Evolutionary conservation across 164 flowering plant genomes (phyloP), one percentile per base, ranked within the genome.

Genomic region (Piper longum): DNA sequence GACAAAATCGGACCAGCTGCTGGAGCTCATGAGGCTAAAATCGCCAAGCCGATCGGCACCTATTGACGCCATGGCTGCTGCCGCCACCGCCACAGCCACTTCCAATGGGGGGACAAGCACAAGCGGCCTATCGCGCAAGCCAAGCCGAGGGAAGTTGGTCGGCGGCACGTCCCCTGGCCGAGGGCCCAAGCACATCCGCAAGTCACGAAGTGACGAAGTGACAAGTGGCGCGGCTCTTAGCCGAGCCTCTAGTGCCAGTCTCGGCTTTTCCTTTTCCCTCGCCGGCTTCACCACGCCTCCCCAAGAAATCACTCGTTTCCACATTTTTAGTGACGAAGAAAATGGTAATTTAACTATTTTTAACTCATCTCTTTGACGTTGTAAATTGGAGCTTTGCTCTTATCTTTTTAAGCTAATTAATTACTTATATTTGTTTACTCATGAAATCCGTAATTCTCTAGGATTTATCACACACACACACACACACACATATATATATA

Each of bases 201-300:
- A 88, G 82, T 70, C 93, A 1, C 78, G 96, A 67, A 89, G 97
- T 18, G 98, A 92, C 3, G 93, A 84, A 54, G 63, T 82, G 16
- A 75, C 77, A 71, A 81, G 86, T 64, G 77, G 90, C 19, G 89
- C 98, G 0, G 91, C 96, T 2, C 76, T 93, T 19, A 93, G 98
- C 78, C 72, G 98, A 45, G 97, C 97, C 17, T 89, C 97, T n/a
- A 89, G 97, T 61, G 97, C 98, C 58, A 89, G 97, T 79, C 68
- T 93, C 56, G 96, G 97, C 62, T 73, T 93, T 68, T 93, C 98
- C 5, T 89, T 88, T 74, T 82, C 93, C 66, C 84, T 88, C 82
- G 81, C 96, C 7, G 98, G 96, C 60, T 90, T 88, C 81, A 80
- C 84, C n/a, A 54, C 83, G 26, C 96, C 96, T 1, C 83, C 87